Base-by-base conservation (phyloP, 2,329 filamentous ascomycete genomes). In the Blastomyces percursus region DNA sequence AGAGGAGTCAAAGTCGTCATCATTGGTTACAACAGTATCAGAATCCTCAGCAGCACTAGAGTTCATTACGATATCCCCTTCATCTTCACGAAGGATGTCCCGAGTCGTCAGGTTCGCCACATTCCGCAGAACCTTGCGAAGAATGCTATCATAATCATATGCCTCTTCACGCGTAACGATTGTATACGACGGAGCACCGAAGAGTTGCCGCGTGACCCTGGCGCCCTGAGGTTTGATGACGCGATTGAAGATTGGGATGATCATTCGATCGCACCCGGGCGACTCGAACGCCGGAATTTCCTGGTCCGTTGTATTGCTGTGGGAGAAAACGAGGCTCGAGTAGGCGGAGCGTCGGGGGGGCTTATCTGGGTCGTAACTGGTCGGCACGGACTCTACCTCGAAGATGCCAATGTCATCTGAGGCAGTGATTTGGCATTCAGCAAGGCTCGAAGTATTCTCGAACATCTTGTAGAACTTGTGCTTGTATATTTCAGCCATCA, bases 391-490 rank as follows among this genome's bases (percentile, higher is more conserved):
- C 64, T 96, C 91, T 8, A 97, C 75, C 74, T 99, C 93, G 69
- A 88, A 88, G 35, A 91, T 82, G 12, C 84, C 84, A 56, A 89
- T 79, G 62, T 88, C 84, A 63, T 89, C 88, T 27, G 76, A 78
- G 0, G 71, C 66, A 30, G 79, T 74, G 61, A 96, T 92, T 59
- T 77, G 78, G 57, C 86, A 84, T 62, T 96, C 91, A 0, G 86
- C 85, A 11, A 92, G 85, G 8, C 80, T 78, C 38, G 81, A 80
- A 8, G 77, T 78, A 69, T 96, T 89, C 30, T 90, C 84, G 67
- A 94, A 91, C 59, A 90, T 82, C 71, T 91, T 93, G 79, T 92
- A 97, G 74, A 96, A 92, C 68, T 87, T 91, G 67, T 85, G 81
- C 68, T 85, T 88, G 73, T 90, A 96, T 59, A 95, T 85, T 70